phyloP scores from a whole-genome alignment of 352 stramenopile genomes.

The Blastocystis sp. region DNA sequence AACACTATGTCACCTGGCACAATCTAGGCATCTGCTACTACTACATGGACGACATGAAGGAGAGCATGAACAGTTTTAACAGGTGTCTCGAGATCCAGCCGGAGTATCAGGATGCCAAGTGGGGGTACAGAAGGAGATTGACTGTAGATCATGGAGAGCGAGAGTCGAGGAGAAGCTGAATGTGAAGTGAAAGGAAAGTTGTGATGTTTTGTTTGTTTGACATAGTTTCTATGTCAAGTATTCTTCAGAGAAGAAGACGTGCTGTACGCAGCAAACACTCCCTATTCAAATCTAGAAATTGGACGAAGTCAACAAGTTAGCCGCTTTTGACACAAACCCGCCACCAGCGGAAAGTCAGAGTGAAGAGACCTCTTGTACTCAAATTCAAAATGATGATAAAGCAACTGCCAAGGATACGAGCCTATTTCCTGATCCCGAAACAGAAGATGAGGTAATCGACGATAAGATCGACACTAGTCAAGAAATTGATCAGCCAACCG shows the following conservation, averaged over 20 bases:
- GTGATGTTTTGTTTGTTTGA: neutral
- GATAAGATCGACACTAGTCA: conserved; percentile 26
- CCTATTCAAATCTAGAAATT: conserved; percentile 12
- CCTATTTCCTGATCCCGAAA: conserved; percentile 10
- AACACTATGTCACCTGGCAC: conserved; percentile 61
- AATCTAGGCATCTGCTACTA: conserved; percentile 62
- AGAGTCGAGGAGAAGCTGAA: conserved; percentile 31
- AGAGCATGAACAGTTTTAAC: conserved; percentile 57
- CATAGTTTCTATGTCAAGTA: conserved; percentile 13
- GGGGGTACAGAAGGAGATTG: neutral
- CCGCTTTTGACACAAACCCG: neutral
- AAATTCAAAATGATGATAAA: neutral
- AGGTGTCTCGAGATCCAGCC: conserved; percentile 45
- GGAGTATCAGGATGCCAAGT: conserved; percentile 61
- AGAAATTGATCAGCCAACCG: neutral
- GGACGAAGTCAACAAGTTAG: neutral
- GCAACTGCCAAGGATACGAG: neutral
- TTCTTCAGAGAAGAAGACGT: neutral
- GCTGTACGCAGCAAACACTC: neutral
- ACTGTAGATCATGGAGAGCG: conserved; percentile 32
- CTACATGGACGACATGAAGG: conserved; percentile 55
- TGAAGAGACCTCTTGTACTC: neutral
- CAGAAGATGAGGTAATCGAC: conserved; percentile 25
- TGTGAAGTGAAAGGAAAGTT: neutral
- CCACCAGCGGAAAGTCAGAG: no score